phyloP scores from a whole-genome alignment of 768 basidiomycete genomes.

The Xerocomus spinulosus region DNA sequence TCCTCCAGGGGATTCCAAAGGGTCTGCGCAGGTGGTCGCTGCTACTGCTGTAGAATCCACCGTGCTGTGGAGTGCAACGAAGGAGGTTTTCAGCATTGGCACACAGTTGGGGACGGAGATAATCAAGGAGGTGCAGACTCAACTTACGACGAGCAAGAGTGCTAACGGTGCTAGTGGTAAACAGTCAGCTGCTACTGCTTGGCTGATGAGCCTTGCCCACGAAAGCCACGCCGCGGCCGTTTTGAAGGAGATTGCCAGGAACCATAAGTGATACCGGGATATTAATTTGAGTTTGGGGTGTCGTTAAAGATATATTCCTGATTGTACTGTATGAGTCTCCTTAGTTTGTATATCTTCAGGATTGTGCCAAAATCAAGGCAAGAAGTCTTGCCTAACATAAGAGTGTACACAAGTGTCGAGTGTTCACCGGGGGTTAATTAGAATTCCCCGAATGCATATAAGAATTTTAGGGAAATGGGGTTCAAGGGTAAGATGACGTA shows the following conservation, averaged over 20 bases:
- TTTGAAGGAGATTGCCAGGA: conserved; percentile 16
- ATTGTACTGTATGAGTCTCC: no score
- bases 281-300: not conserved
- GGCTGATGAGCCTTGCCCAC: conserved; percentile 22
- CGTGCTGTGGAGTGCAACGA: conserved; percentile 15
- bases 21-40: conserved; percentile 6
- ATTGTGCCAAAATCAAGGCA: no score
- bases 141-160: conserved; percentile 3
- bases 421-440: not conserved
- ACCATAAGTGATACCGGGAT: not conserved
- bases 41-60: conserved; percentile 1
- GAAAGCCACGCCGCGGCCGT: conserved; percentile 24
- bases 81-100: conserved; percentile 12
- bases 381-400: no score
- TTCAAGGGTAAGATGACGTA: not conserved
- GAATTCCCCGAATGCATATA: no score
- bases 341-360: no score
- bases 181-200: conserved; percentile 19
- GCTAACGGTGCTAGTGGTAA: conserved; percentile 5
- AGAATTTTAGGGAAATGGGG: no score
- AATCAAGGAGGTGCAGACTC: conserved; percentile 20
- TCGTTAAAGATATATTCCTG: not conserved
- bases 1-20: conserved; percentile 6
- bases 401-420: not conserved
- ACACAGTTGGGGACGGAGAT: conserved; percentile 18